These are phyloP conservation scores for Pseudogymnoascus verrucosus DNA, from an alignment of 2,329 filamentous ascomycete genomes.

Conservation along the genomic window DNA sequence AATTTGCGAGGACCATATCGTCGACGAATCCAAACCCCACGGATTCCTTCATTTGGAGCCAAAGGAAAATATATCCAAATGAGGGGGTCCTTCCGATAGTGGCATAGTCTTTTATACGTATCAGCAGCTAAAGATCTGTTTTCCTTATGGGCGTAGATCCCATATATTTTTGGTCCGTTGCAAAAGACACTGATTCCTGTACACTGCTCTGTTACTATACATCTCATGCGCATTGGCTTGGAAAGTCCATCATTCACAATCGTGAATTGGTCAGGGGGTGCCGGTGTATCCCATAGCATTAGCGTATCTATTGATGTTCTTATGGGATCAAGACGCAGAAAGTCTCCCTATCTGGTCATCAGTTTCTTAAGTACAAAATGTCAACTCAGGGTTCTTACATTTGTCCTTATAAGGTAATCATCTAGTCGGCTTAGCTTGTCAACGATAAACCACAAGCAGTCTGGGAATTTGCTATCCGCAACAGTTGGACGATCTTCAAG, in stretches of 20 bases:
- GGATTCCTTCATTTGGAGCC: background rate
- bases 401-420: background rate
- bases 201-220: background rate
- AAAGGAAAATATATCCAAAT: constrained; percentile 8
- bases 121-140: background rate
- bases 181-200: constrained; percentile 8
- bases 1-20: background rate
- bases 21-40: constrained; percentile 1
- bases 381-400: background rate
- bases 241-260: background rate
- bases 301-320: background rate
- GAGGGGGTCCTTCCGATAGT: background rate
- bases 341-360: background rate
- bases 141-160: constrained; percentile 6
- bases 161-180: background rate
- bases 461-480: background rate
- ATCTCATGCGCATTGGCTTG: constrained; percentile 7
- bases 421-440: background rate
- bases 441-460: constrained; percentile 5
- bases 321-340: background rate
- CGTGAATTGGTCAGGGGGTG: background rate
- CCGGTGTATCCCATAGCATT: constrained; percentile 7
- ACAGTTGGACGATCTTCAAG: background rate
- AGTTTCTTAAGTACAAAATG: background rate
- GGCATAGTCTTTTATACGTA: background rate